phyloP scores from a whole-genome alignment of 129 eudicot species.

The Arctium lappa region DNA sequence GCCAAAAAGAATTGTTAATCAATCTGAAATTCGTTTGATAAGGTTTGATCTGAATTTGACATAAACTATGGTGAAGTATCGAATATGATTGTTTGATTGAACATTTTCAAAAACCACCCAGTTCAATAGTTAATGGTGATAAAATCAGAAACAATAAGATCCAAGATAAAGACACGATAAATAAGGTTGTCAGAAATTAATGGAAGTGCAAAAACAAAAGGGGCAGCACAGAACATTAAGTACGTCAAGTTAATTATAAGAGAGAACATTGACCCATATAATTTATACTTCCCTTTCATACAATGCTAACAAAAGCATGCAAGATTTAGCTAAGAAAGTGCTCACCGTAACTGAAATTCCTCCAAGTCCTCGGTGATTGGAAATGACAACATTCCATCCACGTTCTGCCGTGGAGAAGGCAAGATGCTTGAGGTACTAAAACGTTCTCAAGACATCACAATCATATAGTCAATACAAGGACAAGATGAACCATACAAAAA shows the following conservation, averaged over 20 bases:
- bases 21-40: not conserved
- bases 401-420: conserved; percentile 67
- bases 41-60: not conserved
- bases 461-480: conserved; percentile 6
- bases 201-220: not conserved
- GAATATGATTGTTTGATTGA: not conserved
- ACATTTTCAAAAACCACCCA: not conserved
- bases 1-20: not conserved
- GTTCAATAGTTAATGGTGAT: not conserved
- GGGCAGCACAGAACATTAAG: not conserved
- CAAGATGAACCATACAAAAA: not conserved
- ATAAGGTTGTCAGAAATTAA: not conserved
- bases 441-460: not conserved
- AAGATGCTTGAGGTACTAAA: conserved; percentile 86
- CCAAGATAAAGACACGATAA: not conserved
- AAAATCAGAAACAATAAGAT: not conserved
- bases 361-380: conserved; percentile 94
- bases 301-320: not conserved
- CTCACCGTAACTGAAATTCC: conserved; percentile 94
- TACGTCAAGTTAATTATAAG: not conserved
- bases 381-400: conserved; percentile 85
- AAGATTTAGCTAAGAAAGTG: conserved; percentile 8
- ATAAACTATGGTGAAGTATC: not conserved
- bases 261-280: not conserved
- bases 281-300: not conserved